Percentiles rank a stretch among this genome's conserved stretches.
These are phyloP conservation scores for Venturia pyrina DNA, from an alignment of 2,329 filamentous ascomycete genomes.

Conservation along the genomic window DNA sequence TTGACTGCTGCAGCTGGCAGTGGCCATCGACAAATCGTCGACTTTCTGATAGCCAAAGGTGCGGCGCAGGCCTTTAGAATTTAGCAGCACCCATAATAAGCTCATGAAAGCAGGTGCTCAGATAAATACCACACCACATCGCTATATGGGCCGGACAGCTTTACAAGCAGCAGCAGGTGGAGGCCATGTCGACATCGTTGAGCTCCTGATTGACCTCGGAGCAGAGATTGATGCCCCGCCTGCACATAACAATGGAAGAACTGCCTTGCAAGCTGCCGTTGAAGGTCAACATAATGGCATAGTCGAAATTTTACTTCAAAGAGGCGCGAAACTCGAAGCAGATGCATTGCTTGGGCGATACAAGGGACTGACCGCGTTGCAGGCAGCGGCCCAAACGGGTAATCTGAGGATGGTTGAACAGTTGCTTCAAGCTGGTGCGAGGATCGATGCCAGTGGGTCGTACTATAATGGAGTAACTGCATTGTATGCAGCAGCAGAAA, in stretches of 20 bases:
- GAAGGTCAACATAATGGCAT: background rate
- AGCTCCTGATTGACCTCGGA: background rate
- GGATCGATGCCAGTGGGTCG: background rate
- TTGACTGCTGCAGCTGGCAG: too few relatives aligned
- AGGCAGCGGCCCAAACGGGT: background rate
- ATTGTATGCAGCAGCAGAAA: background rate
- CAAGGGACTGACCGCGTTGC: background rate
- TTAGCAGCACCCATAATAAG: too few relatives aligned
- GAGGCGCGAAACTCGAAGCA: background rate
- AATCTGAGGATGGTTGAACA: background rate
- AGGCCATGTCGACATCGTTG: background rate
- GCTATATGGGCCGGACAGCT: too few relatives aligned
- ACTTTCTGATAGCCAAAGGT: too few relatives aligned
- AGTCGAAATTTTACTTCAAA: background rate
- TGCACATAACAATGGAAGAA: background rate
- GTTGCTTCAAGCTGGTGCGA: background rate
- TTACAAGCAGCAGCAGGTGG: background rate
- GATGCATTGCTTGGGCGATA: background rate
- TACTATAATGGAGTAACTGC: background rate
- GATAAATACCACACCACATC: too few relatives aligned
- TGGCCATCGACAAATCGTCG: too few relatives aligned
- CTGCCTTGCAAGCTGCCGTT: background rate
- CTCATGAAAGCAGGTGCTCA: too few relatives aligned
- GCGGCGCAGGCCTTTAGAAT: too few relatives aligned
- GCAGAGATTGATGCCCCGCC: background rate